Conservation (phyloP, 2,329 filamentous ascomycete species). For the Cladosporium sp. region DNA sequence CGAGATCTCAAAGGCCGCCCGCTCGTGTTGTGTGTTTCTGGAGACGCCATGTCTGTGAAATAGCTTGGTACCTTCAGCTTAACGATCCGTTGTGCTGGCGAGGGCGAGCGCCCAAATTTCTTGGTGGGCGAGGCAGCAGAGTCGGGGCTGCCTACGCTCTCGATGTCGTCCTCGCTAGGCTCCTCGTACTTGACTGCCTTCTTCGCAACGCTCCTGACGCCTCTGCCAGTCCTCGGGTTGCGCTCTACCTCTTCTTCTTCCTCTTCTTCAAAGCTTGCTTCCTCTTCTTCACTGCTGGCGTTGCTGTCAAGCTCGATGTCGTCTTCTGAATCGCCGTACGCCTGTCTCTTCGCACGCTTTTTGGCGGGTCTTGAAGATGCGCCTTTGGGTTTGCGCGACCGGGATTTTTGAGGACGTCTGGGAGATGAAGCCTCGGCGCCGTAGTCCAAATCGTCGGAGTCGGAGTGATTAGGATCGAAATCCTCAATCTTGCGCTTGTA, state of each 20-base stretch:
- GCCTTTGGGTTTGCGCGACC: conserved; percentile 29
- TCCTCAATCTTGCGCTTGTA: conserved; percentile 41
- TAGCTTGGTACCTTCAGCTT: conserved; percentile 40
- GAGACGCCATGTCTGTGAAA: neutral
- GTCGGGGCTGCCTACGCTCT: conserved; percentile 37
- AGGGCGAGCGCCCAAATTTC: conserved; percentile 18
- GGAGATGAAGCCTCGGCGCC: conserved; percentile 28
- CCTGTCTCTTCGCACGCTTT: conserved; percentile 40
- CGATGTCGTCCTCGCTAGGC: conserved; percentile 47
- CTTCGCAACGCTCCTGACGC: conserved; percentile 57
- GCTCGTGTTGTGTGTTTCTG: conserved; percentile 21
- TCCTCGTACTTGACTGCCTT: conserved; percentile 59
- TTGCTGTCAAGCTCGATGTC: conserved; percentile 43
- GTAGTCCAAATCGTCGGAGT: conserved; percentile 42
- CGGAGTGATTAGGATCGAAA: conserved; percentile 40
- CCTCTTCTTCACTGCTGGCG: conserved; percentile 38
- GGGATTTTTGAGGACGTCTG: conserved; percentile 19
- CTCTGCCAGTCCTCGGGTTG: conserved; percentile 57
- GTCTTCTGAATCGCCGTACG: conserved; percentile 47
- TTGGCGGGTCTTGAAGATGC: conserved; percentile 27
- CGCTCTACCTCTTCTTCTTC: conserved; percentile 52
- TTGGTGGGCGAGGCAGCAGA: conserved; percentile 12
- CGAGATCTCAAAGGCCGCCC: conserved; percentile 37
- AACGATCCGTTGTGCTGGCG: conserved; percentile 37
- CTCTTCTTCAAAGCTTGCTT: conserved; percentile 43